phyloP scores from a whole-genome alignment of 805 yeast species.

The Candida namnaoensis region DNA sequence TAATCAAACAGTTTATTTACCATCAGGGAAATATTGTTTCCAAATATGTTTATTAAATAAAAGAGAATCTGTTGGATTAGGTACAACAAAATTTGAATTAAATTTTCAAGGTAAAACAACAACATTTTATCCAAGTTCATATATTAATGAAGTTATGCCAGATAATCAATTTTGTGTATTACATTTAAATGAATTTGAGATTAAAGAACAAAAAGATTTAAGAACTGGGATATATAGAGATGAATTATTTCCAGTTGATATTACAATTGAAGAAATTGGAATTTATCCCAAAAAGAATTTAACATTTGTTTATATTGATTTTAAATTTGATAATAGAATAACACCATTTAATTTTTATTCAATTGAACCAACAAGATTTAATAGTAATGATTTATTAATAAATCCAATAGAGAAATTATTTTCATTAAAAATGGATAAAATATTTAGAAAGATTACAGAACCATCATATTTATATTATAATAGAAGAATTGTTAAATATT shows the following conservation, averaged over 20 bases:
- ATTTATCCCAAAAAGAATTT: conserved; percentile 44
- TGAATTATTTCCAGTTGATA: conserved; percentile 24
- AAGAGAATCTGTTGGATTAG: conserved; percentile 31
- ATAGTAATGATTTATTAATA: no score
- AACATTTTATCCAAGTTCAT: conserved; percentile 41
- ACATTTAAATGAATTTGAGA: conserved; percentile 39
- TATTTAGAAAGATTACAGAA: neutral
- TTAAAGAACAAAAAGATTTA: conserved; percentile 8
- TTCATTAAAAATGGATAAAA: neutral
- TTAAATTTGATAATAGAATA: conserved; percentile 1
- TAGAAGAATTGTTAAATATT: no score
- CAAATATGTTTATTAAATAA: conserved; percentile 9
- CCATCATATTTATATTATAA: neutral
- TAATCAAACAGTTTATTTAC: conserved; percentile 2
- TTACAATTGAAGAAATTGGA: conserved; percentile 51
- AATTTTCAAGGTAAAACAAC: conserved; percentile 19
- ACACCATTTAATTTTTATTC: neutral
- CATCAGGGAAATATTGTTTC: conserved; percentile 12
- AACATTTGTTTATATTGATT: conserved; percentile 33
- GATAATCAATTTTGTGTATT: conserved; percentile 38
- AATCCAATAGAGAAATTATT: neutral
- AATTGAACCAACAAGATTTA: neutral
- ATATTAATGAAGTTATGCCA: conserved; percentile 50
- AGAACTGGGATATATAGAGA: neutral
- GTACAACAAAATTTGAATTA: conserved; percentile 48